A percentile compares a stretch with the other conserved stretches of the same genome.
Evolutionary conservation across 768 basidiomycete genomes (phyloP).

Genomic region (Tricholomella constricta): DNA sequence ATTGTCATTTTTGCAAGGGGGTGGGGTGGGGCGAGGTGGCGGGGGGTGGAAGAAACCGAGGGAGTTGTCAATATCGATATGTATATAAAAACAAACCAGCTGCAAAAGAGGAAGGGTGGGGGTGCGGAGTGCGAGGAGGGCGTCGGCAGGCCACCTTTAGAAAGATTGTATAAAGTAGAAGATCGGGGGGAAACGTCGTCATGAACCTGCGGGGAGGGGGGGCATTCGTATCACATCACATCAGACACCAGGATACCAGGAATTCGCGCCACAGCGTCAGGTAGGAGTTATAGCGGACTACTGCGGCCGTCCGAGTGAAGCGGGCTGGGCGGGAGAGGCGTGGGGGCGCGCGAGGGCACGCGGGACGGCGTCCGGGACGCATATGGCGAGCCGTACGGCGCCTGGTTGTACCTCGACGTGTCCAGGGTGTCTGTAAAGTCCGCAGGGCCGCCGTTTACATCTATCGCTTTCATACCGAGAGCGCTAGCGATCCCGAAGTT

Average conservation of each 20-base stretch:
- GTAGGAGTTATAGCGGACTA: conserved; percentile 6
- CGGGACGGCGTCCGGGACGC: conserved; percentile 35
- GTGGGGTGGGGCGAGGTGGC: no score
- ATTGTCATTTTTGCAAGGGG: no score
- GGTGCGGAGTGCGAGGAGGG: no score
- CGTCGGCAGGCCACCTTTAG: no score
- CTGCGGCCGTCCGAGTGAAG: conserved; percentile 12
- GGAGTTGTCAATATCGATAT: no score
- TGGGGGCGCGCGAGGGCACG: conserved; percentile 35
- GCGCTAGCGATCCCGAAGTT: conserved; percentile 56
- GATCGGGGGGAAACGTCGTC: background rate
- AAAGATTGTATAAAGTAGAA: background rate
- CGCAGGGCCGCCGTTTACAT: conserved; percentile 10
- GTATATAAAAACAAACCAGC: no score
- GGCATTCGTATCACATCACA: background rate
- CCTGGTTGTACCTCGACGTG: conserved; percentile 37
- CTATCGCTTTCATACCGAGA: conserved; percentile 38
- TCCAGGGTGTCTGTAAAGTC: conserved; percentile 32
- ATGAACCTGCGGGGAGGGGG: background rate
- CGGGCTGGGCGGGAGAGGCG: conserved; percentile 23
- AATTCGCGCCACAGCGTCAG: no score
- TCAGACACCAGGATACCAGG: background rate
- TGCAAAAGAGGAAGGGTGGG: no score
- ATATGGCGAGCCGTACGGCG: conserved; percentile 46
- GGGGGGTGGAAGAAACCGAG: no score